phyloP scores from a whole-genome alignment of 192 early-diverging fungal genomes.

The Coemansia erecta region DNA sequence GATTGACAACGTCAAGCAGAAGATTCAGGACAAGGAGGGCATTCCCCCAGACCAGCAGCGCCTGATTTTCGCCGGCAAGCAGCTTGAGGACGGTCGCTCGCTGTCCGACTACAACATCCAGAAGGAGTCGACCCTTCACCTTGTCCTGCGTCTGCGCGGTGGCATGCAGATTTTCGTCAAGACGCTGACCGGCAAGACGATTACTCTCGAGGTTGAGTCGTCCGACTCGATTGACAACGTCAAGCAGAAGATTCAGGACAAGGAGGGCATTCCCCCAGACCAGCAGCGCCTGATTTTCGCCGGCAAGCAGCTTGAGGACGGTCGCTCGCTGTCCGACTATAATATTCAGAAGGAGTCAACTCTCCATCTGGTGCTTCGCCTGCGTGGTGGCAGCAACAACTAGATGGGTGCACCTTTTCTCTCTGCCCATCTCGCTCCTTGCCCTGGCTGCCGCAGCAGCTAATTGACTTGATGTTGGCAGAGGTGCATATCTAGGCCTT shows the following conservation, averaged over 20 bases:
- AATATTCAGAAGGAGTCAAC: constrained; percentile 78
- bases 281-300: constrained; percentile 99
- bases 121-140: constrained; percentile 71
- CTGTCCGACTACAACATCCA: constrained; percentile 72
- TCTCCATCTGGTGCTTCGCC: constrained; percentile 66
- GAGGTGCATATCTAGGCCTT: background rate
- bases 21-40: too few species aligned
- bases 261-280: too few species aligned
- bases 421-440: background rate
- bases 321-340: constrained; percentile 65
- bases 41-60: too few species aligned
- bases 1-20: too few species aligned
- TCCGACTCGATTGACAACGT: too few species aligned
- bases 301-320: constrained; percentile 97
- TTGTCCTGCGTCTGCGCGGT: constrained; percentile 75
- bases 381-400: constrained; percentile 71
- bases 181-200: constrained; percentile 99
- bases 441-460: too few species aligned
- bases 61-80: constrained; percentile 99
- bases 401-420: background rate
- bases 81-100: constrained; percentile 85
- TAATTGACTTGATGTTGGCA: too few species aligned
- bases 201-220: too few species aligned
- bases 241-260: too few species aligned
- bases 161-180: constrained; percentile 85